Evolutionary conservation across 345 rosid genomes (phyloP).

Genomic region (Lepidium aucheri): DNA sequence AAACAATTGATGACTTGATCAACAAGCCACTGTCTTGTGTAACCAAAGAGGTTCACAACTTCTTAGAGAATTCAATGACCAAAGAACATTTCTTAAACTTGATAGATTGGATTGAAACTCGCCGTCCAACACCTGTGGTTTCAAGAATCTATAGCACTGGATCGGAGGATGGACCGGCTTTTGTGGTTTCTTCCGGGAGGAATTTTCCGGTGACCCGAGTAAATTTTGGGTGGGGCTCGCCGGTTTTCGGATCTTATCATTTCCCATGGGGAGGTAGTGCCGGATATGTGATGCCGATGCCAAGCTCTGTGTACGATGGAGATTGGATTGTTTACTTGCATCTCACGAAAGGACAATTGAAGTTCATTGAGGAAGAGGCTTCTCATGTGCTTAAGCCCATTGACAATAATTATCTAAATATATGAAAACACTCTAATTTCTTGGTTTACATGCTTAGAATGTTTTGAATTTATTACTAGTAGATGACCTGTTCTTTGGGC

Average conservation of each 20-base stretch:
- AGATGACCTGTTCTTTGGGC: too few species aligned
- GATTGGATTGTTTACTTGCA: slow-evolving; percentile 54
- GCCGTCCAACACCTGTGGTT: slow-evolving; percentile 41
- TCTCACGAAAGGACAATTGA: slow-evolving; percentile 32
- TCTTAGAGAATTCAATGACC: slow-evolving; percentile 28
- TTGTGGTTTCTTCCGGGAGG: slow-evolving; percentile 74
- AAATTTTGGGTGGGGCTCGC: slow-evolving; percentile 52
- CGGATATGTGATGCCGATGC: slow-evolving; percentile 58
- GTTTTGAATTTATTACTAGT: too few species aligned
- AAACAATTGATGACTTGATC: slow-evolving; percentile 26
- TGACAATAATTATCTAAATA: slow-evolving; percentile 29
- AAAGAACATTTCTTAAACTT: slow-evolving; percentile 62
- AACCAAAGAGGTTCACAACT: slow-evolving; percentile 44
- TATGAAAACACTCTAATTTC: not conserved
- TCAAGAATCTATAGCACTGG: slow-evolving; percentile 44
- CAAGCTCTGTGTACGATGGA: slow-evolving; percentile 32
- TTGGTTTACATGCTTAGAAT: not conserved
- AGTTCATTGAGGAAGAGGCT: slow-evolving; percentile 35
- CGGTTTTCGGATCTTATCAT: slow-evolving; percentile 42
- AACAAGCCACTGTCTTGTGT: slow-evolving; percentile 46
- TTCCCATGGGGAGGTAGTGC: slow-evolving; percentile 46
- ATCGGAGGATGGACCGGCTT: slow-evolving; percentile 41
- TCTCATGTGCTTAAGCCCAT: slow-evolving; percentile 34
- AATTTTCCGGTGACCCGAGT: slow-evolving; percentile 39
- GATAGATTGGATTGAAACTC: slow-evolving; percentile 76